Conservation (phyloP, 352 stramenopile genomes). For the Pythium folliculosum region DNA sequence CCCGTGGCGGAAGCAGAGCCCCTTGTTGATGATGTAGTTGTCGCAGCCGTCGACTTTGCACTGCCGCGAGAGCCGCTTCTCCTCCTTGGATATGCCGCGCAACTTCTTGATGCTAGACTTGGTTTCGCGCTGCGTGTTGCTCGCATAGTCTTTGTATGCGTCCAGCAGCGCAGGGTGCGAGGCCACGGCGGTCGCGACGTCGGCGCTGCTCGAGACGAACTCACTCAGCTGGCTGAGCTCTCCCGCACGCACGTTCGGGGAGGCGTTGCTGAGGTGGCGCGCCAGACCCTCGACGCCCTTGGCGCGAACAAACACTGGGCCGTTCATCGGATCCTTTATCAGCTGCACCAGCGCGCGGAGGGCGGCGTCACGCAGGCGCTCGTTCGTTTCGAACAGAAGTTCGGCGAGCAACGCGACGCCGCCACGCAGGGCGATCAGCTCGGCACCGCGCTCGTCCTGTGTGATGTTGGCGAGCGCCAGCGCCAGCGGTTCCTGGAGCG, state of each 20-base stretch:
- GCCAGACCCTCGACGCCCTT: neutral
- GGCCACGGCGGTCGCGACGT: neutral
- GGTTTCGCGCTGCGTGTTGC: too few species aligned
- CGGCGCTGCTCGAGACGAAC: neutral
- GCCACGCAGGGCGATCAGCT: neutral
- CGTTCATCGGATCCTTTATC: neutral
- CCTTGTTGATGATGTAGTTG: conserved; percentile 34
- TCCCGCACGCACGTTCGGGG: neutral
- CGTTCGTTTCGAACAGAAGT: neutral
- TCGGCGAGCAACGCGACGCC: neutral
- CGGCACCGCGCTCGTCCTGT: too few species aligned
- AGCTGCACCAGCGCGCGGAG: neutral
- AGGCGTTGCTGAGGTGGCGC: neutral
- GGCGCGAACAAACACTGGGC: neutral
- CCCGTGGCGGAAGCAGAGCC: conserved; percentile 30
- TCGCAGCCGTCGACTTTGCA: too few species aligned
- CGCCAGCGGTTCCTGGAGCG: neutral
- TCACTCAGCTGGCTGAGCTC: neutral
- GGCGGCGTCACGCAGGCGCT: too few species aligned
- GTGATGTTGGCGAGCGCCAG: neutral
- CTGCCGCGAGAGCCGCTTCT: conserved; percentile 12
- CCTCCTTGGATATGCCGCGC: too few species aligned
- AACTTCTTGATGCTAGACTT: too few species aligned
- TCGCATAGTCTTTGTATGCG: too few species aligned
- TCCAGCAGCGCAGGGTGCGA: neutral